Percentiles rank a stretch among this genome's conserved stretches.
phyloP scores from a whole-genome alignment of 2,329 filamentous ascomycete species.

The Coleophoma eucalyptorum region DNA sequence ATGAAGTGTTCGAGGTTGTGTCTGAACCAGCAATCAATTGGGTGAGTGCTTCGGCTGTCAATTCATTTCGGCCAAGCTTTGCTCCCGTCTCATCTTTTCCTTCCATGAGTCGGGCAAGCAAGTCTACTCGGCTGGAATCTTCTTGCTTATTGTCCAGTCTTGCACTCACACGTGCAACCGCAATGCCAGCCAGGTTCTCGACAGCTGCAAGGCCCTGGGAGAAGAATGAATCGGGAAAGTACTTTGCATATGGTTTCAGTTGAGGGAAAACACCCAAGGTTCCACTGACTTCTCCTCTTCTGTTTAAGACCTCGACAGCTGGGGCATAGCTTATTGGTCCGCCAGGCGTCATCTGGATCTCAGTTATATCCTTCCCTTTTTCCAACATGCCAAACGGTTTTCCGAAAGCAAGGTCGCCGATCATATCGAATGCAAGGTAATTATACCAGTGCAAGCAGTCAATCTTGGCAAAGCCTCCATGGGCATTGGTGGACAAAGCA shows the following conservation, averaged over 20 bases:
- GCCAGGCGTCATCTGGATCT: slow-evolving; percentile 61
- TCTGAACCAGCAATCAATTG: slow-evolving; percentile 81
- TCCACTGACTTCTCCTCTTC: slow-evolving; percentile 80
- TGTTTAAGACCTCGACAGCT: slow-evolving; percentile 85
- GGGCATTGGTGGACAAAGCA: slow-evolving; percentile 43
- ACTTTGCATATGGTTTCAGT: slow-evolving; percentile 77
- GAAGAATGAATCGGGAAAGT: slow-evolving; percentile 81
- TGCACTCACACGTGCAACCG: slow-evolving; percentile 74
- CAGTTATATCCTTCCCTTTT: slow-evolving; percentile 71
- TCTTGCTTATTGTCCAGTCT: slow-evolving; percentile 68
- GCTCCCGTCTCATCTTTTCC: slow-evolving; percentile 77
- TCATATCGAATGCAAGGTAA: slow-evolving; percentile 51
- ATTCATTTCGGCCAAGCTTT: slow-evolving; percentile 70
- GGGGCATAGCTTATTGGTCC: slow-evolving; percentile 64
- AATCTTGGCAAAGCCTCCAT: slow-evolving; percentile 52
- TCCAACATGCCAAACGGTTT: slow-evolving; percentile 80
- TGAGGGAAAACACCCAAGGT: slow-evolving; percentile 71
- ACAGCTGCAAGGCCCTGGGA: slow-evolving; percentile 69
- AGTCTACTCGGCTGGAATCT: slow-evolving; percentile 63
- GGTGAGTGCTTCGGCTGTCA: slow-evolving; percentile 85
- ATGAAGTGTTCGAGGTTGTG: slow-evolving; percentile 76
- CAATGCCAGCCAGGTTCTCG: slow-evolving; percentile 80
- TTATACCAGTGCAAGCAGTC: slow-evolving; percentile 83
- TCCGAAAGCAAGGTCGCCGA: slow-evolving; percentile 63
- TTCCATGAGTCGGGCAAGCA: slow-evolving; percentile 81